Percentiles rank a stretch among this genome's conserved stretches.
Evolutionary conservation across 495 filamentous ascomycete species (phyloP).

Genomic region (Trichoderma asperelloides): DNA sequence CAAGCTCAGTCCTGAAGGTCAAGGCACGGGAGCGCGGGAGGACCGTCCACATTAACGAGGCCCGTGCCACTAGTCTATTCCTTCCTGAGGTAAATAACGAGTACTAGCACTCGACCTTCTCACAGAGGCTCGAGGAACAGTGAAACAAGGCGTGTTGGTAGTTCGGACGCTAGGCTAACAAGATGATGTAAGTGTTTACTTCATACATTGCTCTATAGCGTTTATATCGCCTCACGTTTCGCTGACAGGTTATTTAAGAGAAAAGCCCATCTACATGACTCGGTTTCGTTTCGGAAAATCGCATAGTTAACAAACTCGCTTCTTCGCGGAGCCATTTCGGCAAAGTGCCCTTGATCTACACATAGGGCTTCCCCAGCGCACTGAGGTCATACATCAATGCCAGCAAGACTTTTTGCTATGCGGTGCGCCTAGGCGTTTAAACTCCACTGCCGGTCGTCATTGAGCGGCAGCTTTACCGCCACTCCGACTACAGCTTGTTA

Average conservation of each 20-base stretch:
- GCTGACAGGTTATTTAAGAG: background rate
- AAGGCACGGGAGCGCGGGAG: conserved; percentile 2
- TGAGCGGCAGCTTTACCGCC: background rate
- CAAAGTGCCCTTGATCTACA: too few species aligned
- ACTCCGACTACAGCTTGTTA: background rate
- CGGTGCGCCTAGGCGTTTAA: background rate
- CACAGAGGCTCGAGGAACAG: background rate
- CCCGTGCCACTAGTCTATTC: background rate
- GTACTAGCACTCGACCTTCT: background rate
- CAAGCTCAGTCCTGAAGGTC: background rate
- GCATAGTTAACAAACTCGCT: too few species aligned
- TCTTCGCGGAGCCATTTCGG: too few species aligned
- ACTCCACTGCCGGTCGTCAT: background rate
- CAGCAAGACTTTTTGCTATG: too few species aligned
- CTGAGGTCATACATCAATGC: too few species aligned
- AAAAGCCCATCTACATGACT: too few species aligned
- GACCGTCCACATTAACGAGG: background rate
- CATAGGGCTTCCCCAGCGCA: too few species aligned
- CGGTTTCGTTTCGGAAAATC: too few species aligned
- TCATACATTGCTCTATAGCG: background rate
- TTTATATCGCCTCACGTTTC: background rate
- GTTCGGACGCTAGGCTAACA: background rate
- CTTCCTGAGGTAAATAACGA: background rate
- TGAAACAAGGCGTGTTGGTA: background rate
- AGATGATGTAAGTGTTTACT: background rate